Percentiles rank a stretch among this genome's conserved stretches.
Evolutionary conservation across 2,329 filamentous ascomycete genomes (phyloP).

Genomic region (Diaporthe helianthi): DNA sequence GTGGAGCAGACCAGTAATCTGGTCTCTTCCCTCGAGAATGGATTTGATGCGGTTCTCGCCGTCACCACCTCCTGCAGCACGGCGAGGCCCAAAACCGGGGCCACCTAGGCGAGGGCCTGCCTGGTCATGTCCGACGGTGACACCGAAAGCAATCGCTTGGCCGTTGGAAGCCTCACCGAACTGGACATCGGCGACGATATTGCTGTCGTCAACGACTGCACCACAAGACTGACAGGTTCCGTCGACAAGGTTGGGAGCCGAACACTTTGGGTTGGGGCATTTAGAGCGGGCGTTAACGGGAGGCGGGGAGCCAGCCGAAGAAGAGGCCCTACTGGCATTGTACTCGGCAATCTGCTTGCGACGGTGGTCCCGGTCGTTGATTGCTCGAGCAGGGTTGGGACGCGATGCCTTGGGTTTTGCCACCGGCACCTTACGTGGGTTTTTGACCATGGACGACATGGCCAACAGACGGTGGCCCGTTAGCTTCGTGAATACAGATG

Average conservation of each 20-base stretch:
- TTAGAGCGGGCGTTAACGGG: slow-evolving; percentile 42
- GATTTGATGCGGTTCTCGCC: slow-evolving; percentile 54
- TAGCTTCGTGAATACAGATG: not conserved
- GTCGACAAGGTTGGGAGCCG: slow-evolving; percentile 63
- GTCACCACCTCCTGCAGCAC: slow-evolving; percentile 60
- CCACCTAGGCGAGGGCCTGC: slow-evolving; percentile 73
- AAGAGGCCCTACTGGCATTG: slow-evolving; percentile 36
- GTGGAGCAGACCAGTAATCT: slow-evolving; percentile 59
- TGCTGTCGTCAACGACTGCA: slow-evolving; percentile 80
- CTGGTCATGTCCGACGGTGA: slow-evolving; percentile 85
- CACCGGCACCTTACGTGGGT: slow-evolving; percentile 41
- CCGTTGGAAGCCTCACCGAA: slow-evolving; percentile 89
- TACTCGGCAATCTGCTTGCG: slow-evolving; percentile 46
- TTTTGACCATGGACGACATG: slow-evolving; percentile 58
- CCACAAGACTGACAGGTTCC: slow-evolving; percentile 84
- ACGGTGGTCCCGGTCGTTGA: slow-evolving; percentile 59
- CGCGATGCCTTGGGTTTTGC: slow-evolving; percentile 51
- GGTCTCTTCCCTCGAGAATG: slow-evolving; percentile 9
- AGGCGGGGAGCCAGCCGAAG: slow-evolving; percentile 40
- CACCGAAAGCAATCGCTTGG: slow-evolving; percentile 89
- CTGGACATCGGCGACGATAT: slow-evolving; percentile 89
- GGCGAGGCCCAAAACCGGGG: slow-evolving; percentile 60
- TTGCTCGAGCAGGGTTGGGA: slow-evolving; percentile 57
- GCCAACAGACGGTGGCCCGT: slow-evolving; percentile 16
- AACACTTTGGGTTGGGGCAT: slow-evolving; percentile 67